Conservation (phyloP, 805 yeast genomes). For the Cyberlindnera nakhonratchasimensis region DNA sequence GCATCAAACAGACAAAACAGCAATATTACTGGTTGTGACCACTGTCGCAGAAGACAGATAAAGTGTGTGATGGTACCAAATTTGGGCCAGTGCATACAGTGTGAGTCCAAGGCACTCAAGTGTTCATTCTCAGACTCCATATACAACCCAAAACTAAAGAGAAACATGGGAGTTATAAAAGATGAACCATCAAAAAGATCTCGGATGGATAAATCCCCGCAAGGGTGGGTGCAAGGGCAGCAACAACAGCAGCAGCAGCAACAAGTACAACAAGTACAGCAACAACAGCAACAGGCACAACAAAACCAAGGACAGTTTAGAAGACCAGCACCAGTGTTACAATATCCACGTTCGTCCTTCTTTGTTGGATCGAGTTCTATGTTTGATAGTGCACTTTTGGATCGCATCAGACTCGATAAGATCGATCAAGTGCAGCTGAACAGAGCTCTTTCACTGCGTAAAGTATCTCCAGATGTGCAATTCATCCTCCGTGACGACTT, state of each 20-base stretch:
- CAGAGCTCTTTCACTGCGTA: constrained; percentile 63
- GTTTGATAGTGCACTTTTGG: constrained; percentile 69
- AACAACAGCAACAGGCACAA: constrained; percentile 4
- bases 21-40: constrained; percentile 40
- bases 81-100: constrained; percentile 63
- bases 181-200: constrained; percentile 14
- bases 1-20: constrained; percentile 1
- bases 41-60: constrained; percentile 75
- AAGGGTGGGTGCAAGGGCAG: constrained; percentile 6
- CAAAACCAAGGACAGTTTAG: constrained; percentile 16
- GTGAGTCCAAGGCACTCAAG: constrained; percentile 67
- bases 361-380: constrained; percentile 86
- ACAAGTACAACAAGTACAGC: not conserved
- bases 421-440: constrained; percentile 79
- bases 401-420: constrained; percentile 59
- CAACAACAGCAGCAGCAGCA: constrained; percentile 1
- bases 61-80: constrained; percentile 71
- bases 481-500: constrained; percentile 81
- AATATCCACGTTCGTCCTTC: constrained; percentile 86
- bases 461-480: constrained; percentile 72
- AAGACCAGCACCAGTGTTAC: constrained; percentile 44
- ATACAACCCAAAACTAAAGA: constrained; percentile 36
- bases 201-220: constrained; percentile 7
- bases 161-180: constrained; percentile 26
- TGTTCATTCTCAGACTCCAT: constrained; percentile 73